Conservation (phyloP, 2,329 filamentous ascomycete genomes). For the Nannizzia gypsea region DNA sequence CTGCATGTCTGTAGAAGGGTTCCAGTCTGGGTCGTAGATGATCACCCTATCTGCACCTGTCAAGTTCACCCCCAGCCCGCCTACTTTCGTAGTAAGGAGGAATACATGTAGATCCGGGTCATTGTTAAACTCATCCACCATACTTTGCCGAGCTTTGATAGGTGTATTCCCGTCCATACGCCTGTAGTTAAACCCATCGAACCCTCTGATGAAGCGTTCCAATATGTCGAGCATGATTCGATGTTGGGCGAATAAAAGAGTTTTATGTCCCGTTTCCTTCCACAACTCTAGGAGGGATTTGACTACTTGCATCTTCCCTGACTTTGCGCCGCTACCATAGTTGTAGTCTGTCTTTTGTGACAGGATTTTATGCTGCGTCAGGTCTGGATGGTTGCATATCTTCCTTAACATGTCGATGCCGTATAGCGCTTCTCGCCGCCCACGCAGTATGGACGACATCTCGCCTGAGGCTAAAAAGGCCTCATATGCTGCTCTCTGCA, state of each 20-base stretch:
- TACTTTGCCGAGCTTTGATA: constrained; percentile 72
- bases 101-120: constrained; percentile 73
- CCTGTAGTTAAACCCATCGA: constrained; percentile 62
- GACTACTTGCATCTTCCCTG: constrained; percentile 92
- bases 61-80: constrained; percentile 83
- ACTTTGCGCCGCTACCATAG: constrained; percentile 68
- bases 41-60: constrained; percentile 93
- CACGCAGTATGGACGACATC: constrained; percentile 67
- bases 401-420: constrained; percentile 89
- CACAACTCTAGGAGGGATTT: constrained; percentile 77
- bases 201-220: constrained; percentile 60
- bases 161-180: constrained; percentile 91
- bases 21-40: constrained; percentile 98
- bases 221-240: constrained; percentile 93
- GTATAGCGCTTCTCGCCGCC: constrained; percentile 66
- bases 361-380: constrained; percentile 55
- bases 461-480: constrained; percentile 71
- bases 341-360: constrained; percentile 53
- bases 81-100: constrained; percentile 87
- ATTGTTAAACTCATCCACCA: constrained; percentile 89
- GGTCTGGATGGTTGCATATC: constrained; percentile 94
- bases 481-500: constrained; percentile 70
- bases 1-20: constrained; percentile 90
- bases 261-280: constrained; percentile 89
- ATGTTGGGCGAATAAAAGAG: constrained; percentile 82